Evolutionary conservation across 2,329 filamentous ascomycete species (phyloP).

Genomic region (Periconia sp.): DNA sequence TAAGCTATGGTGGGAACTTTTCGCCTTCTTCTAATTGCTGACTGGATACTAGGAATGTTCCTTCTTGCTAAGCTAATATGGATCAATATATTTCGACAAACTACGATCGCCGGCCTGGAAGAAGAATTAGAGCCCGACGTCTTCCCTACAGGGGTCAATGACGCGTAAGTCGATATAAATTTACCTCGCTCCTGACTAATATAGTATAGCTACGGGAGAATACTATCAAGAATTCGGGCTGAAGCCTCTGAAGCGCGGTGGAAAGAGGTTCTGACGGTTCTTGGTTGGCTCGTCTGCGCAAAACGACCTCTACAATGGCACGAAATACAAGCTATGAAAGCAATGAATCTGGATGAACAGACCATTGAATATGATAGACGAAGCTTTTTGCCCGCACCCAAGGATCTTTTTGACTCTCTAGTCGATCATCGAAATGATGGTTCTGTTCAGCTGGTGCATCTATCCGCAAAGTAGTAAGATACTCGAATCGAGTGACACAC

Average conservation of each 20-base stretch:
- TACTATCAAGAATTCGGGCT: conserved; percentile 14
- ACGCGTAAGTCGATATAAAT: too few species aligned
- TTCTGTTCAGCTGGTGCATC: conserved; percentile 48
- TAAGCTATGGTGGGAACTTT: too few species aligned
- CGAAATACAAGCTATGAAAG: conserved; percentile 49
- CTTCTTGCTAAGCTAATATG: conserved; percentile 32
- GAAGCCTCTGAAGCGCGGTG: background rate
- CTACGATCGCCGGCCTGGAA: conserved; percentile 18
- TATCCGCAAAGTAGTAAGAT: conserved; percentile 32
- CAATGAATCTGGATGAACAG: conserved; percentile 35
- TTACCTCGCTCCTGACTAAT: background rate
- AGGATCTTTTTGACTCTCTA: conserved; percentile 47
- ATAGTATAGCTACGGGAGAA: conserved; percentile 21
- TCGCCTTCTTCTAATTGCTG: too few species aligned
- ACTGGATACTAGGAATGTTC: conserved; percentile 30
- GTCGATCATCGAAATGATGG: conserved; percentile 40
- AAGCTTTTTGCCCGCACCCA: conserved; percentile 32
- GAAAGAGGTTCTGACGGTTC: conserved; percentile 36
- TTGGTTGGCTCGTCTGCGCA: conserved; percentile 51
- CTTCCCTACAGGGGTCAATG: too few species aligned
- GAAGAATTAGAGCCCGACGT: too few species aligned
- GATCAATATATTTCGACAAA: conserved; percentile 27
- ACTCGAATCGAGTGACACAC: background rate
- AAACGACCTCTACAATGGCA: conserved; percentile 50
- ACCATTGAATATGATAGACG: conserved; percentile 33